Percentiles rank a stretch among this genome's conserved stretches.
phyloP scores from a whole-genome alignment of 1,139 yeast genomes.

The Geotrichum candidum region DNA sequence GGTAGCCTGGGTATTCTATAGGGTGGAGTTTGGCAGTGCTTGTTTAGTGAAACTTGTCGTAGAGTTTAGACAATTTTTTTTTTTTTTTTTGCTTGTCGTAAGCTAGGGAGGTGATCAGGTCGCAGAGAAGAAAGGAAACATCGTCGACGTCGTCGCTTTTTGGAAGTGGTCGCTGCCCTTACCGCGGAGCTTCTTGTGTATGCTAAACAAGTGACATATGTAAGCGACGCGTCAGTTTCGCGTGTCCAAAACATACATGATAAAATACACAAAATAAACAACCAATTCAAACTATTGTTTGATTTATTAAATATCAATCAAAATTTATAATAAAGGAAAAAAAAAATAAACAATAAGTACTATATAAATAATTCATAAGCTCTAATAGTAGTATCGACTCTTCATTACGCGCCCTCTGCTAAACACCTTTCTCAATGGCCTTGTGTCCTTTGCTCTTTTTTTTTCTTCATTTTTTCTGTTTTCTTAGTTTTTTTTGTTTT shows the following conservation, averaged over 20 bases:
- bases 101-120: too few species aligned
- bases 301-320: not conserved
- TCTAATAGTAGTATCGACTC: not conserved
- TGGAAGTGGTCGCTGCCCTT: not conserved
- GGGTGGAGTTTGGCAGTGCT: not conserved
- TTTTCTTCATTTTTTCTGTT: not conserved
- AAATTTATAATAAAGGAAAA: not conserved
- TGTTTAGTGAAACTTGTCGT: not conserved
- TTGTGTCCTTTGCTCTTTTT: not conserved
- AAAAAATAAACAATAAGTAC: not conserved
- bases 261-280: too few species aligned
- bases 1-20: not conserved
- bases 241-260: not conserved
- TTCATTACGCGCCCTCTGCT: not conserved
- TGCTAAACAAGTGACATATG: not conserved
- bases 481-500: not conserved
- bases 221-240: not conserved
- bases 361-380: not conserved
- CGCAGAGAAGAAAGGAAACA: not conserved
- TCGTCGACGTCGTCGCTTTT: not conserved
- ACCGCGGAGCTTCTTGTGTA: not conserved
- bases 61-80: not conserved
- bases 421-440: not conserved
- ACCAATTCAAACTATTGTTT: not conserved
- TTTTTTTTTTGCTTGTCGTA: not conserved